These are phyloP conservation scores for Amanita brunnescens DNA, from an alignment of 768 basidiomycete genomes.

Conservation along the genomic window DNA sequence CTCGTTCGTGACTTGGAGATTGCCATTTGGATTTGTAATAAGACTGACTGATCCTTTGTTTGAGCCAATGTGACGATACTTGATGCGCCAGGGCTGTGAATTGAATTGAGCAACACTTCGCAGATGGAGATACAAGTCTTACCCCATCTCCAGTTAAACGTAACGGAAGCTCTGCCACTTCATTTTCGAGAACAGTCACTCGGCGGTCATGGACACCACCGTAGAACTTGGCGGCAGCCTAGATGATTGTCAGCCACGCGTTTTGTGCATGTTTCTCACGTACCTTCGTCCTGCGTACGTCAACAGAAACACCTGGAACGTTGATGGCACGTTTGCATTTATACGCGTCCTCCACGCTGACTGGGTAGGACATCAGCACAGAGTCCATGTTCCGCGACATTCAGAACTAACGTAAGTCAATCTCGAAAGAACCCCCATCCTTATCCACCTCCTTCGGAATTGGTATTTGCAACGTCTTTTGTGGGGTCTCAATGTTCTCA, in stretches of 20 bases:
- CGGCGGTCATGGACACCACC: slow-evolving; percentile 48
- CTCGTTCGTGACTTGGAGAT: slow-evolving; percentile 62
- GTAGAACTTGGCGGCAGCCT: slow-evolving; percentile 89
- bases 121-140: slow-evolving; percentile 19
- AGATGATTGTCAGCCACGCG: background rate
- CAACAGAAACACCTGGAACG: slow-evolving; percentile 73
- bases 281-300: slow-evolving; percentile 76
- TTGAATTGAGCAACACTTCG: slow-evolving; percentile 2
- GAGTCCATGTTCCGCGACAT: background rate
- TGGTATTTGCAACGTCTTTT: slow-evolving; percentile 51
- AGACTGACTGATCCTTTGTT: slow-evolving; percentile 30
- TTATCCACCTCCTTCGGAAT: slow-evolving; percentile 59
- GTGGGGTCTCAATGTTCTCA: slow-evolving; percentile 43
- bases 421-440: slow-evolving; percentile 70
- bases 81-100: slow-evolving; percentile 78
- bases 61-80: slow-evolving; percentile 52
- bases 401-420: slow-evolving; percentile 54
- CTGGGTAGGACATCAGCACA: slow-evolving; percentile 26
- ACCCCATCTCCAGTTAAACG: slow-evolving; percentile 89
- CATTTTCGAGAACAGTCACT: slow-evolving; percentile 65
- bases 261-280: slow-evolving; percentile 11
- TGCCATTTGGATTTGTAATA: slow-evolving; percentile 57
- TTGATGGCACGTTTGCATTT: slow-evolving; percentile 74
- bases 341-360: slow-evolving; percentile 81
- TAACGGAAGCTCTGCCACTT: slow-evolving; percentile 64